Conservation (phyloP, 352 stramenopile genomes). For the Aphanomyces astaci region DNA sequence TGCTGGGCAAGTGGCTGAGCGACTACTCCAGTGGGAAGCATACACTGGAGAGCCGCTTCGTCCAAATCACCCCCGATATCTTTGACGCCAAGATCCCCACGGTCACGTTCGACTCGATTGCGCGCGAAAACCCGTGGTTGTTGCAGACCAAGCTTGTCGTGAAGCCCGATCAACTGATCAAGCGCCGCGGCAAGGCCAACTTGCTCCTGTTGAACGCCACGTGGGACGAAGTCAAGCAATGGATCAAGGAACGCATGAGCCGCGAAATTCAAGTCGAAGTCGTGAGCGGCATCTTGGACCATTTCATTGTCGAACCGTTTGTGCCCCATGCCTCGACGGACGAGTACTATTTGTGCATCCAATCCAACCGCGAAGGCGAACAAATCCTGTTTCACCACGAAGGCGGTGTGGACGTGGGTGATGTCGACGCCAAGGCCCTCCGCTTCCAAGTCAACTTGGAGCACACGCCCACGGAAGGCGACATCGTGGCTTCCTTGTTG, state of each 20-base stretch:
- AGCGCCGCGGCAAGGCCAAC: conserved; percentile 93
- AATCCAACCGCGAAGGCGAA: conserved; percentile 89
- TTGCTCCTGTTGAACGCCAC: conserved; percentile 92
- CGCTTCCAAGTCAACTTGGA: conserved; percentile 83
- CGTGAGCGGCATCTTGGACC: conserved; percentile 88
- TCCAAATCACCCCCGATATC: conserved; percentile 62
- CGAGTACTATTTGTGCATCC: conserved; percentile 97
- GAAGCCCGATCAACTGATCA: conserved; percentile 98
- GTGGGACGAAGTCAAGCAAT: conserved; percentile 88
- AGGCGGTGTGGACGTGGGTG: conserved; percentile 92
- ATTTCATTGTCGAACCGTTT: conserved; percentile 98
- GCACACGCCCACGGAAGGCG: conserved; percentile 48
- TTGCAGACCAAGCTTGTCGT: conserved; percentile 85
- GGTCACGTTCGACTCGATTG: conserved; percentile 61
- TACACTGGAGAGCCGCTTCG: conserved; percentile 67
- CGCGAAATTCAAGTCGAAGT: conserved; percentile 87
- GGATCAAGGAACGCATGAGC: conserved; percentile 91
- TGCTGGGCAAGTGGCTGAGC: conserved; percentile 66
- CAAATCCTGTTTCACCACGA: conserved; percentile 96
- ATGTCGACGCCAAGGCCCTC: conserved; percentile 92
- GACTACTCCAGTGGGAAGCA: conserved; percentile 61
- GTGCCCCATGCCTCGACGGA: conserved; percentile 86
- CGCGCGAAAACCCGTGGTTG: conserved; percentile 78
- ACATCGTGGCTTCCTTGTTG: conserved; percentile 70
- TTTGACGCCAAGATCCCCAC: conserved; percentile 33